Evolutionary conservation across 345 rosid species (phyloP).

Genomic region (Cardamine resedifolia): DNA sequence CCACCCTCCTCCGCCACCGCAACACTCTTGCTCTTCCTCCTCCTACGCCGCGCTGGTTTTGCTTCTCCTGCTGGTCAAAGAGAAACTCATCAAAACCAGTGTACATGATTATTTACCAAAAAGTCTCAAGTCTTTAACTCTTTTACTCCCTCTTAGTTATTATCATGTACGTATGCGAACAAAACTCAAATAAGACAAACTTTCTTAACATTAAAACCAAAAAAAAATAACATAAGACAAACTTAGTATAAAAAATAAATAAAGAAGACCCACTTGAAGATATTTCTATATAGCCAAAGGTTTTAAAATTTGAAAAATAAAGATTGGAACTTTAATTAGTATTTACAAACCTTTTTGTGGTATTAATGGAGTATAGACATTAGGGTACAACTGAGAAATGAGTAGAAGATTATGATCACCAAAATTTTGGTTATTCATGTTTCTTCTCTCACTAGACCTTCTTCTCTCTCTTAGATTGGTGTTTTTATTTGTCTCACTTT

Average conservation of each 20-base stretch:
- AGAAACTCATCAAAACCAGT: slow-evolving; percentile 12
- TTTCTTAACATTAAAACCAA: no score
- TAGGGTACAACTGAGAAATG: slow-evolving; percentile 36
- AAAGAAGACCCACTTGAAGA: slow-evolving; percentile 31
- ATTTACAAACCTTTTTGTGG: slow-evolving; percentile 35
- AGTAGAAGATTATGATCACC: slow-evolving; percentile 34
- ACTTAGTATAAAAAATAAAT: not conserved
- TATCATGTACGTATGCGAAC: slow-evolving; percentile 2
- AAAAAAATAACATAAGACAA: no score
- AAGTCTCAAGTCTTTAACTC: not conserved
- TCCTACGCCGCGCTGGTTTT: slow-evolving; percentile 46
- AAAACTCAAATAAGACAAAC: slow-evolving; percentile 20
- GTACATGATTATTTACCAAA: not conserved
- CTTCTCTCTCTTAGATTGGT: slow-evolving; percentile 22
- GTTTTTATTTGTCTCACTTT: slow-evolving; percentile 27
- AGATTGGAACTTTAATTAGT: not conserved
- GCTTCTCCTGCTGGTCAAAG: slow-evolving; percentile 40
- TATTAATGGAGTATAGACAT: slow-evolving; percentile 28
- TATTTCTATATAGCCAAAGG: not conserved
- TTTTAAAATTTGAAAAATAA: not conserved
- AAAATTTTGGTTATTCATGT: slow-evolving; percentile 29
- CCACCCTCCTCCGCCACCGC: slow-evolving; percentile 26
- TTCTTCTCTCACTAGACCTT: slow-evolving; percentile 17
- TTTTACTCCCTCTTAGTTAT: not conserved
- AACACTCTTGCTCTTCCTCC: slow-evolving; percentile 54